A percentile compares a stretch with the other conserved stretches of the same genome.
These are phyloP conservation scores for Rhizopus delemar DNA, from an alignment of 371 early-diverging fungal species.

Conservation along the genomic window DNA sequence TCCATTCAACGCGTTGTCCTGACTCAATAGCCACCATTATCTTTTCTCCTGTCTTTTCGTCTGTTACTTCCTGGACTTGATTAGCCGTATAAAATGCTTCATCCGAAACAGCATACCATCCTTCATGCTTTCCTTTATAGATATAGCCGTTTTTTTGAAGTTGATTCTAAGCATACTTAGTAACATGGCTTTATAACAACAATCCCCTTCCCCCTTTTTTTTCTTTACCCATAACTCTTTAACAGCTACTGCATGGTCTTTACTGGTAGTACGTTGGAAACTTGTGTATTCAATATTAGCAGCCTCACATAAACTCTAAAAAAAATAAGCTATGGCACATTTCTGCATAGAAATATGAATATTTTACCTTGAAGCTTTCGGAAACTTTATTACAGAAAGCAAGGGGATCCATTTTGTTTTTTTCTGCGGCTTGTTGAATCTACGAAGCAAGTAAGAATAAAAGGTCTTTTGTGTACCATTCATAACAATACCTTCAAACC, in stretches of 20 bases:
- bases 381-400: conserved; percentile 83
- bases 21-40: conserved; percentile 75
- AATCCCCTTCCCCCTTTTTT: neutral
- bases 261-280: conserved; percentile 88
- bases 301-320: conserved; percentile 60
- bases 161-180: conserved; percentile 40
- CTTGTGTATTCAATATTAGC: conserved; percentile 80
- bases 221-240: conserved; percentile 70
- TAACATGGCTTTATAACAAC: neutral
- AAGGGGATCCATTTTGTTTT: conserved; percentile 58
- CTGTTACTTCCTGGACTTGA: conserved; percentile 71
- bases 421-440: conserved; percentile 91
- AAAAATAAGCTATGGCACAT: neutral
- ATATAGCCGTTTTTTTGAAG: conserved; percentile 77
- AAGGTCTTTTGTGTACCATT: neutral
- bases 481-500: conserved; percentile 77
- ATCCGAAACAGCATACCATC: conserved; percentile 96
- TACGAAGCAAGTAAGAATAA: conserved; percentile 20
- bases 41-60: conserved; percentile 60
- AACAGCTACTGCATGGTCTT: conserved; percentile 73
- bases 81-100: conserved; percentile 86
- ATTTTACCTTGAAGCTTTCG: conserved; percentile 66
- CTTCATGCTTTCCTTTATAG: conserved; percentile 89
- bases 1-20: conserved; percentile 88
- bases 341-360: neutral